These are phyloP conservation scores for Arxiozyma telluris DNA, from an alignment of 1,139 yeast genomes.

Conservation along the genomic window DNA sequence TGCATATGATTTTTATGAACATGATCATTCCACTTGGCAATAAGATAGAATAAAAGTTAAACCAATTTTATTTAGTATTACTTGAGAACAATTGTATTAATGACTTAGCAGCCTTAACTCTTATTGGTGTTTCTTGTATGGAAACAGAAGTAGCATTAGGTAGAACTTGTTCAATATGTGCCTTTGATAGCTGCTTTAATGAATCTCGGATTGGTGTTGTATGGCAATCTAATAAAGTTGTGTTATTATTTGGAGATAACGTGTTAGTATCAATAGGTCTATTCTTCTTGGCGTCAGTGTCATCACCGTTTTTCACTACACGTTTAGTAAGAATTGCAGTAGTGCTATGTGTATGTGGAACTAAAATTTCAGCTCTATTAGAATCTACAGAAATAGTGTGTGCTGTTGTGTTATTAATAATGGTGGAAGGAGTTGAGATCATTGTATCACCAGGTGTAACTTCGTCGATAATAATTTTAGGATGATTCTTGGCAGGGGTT, in stretches of 20 bases:
- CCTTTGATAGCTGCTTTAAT: neutral
- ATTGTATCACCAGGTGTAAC: neutral
- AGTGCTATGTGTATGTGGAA: neutral
- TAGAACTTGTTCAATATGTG: neutral
- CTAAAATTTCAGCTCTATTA: neutral
- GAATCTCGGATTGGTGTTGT: constrained; percentile 12
- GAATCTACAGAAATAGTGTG: neutral
- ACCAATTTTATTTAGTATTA: neutral
- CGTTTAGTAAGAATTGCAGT: neutral
- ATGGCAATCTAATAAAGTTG: constrained; percentile 6
- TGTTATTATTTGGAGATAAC: constrained; percentile 3
- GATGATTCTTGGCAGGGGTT: constrained; percentile 14
- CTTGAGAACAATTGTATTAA: constrained; percentile 25
- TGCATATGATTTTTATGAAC: neutral
- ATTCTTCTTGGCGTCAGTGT: neutral
- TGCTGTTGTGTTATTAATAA: neutral
- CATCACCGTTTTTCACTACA: neutral
- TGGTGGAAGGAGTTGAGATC: constrained; percentile 1
- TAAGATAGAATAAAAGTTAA: neutral
- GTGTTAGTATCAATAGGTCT: neutral
- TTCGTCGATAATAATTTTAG: neutral
- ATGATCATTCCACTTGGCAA: neutral
- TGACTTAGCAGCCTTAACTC: constrained; percentile 30
- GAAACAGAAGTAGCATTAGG: neutral
- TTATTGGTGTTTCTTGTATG: constrained; percentile 26